A percentile compares a stretch with the other conserved stretches of the same genome.
phyloP scores from a whole-genome alignment of 2,329 filamentous ascomycete species.

The Colletotrichum agaves region DNA sequence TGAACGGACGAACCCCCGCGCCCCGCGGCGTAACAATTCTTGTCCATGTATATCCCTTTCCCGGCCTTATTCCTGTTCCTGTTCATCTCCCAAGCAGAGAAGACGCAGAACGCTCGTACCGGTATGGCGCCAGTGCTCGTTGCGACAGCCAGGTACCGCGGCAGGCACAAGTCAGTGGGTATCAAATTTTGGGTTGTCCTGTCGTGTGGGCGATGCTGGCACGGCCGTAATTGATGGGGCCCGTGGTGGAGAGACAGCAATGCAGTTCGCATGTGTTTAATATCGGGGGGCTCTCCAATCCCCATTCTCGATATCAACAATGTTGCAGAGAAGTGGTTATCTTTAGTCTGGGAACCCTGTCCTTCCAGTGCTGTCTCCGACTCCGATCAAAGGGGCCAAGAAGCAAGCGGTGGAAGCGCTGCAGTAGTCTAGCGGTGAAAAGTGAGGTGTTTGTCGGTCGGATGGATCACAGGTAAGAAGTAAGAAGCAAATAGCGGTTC shows the following conservation, averaged over 20 bases:
- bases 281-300: conserved; percentile 17
- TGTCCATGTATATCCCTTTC: conserved; percentile 15
- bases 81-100: conserved; percentile 22
- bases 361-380: conserved; percentile 4
- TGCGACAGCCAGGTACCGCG: conserved; percentile 17
- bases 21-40: conserved; percentile 22
- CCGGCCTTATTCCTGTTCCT: conserved; percentile 22
- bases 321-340: conserved; percentile 25
- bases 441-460: neutral
- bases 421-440: conserved; percentile 17
- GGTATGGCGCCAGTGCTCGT: conserved; percentile 21
- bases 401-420: conserved; percentile 9
- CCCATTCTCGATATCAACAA: conserved; percentile 26
- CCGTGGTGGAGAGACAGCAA: conserved; percentile 16
- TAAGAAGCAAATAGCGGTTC: neutral
- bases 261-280: conserved; percentile 31
- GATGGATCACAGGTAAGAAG: neutral
- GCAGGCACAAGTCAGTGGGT: conserved; percentile 28
- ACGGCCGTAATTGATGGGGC: conserved; percentile 22
- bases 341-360: conserved; percentile 25
- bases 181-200: conserved; percentile 3
- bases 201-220: conserved; percentile 12
- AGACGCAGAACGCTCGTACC: conserved; percentile 26
- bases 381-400: conserved; percentile 9
- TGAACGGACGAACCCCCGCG: conserved; percentile 22